A percentile compares a stretch with the other conserved stretches of the same genome.
Evolutionary conservation across 345 rosid species (phyloP).

Genomic region (Clausena lansium): DNA sequence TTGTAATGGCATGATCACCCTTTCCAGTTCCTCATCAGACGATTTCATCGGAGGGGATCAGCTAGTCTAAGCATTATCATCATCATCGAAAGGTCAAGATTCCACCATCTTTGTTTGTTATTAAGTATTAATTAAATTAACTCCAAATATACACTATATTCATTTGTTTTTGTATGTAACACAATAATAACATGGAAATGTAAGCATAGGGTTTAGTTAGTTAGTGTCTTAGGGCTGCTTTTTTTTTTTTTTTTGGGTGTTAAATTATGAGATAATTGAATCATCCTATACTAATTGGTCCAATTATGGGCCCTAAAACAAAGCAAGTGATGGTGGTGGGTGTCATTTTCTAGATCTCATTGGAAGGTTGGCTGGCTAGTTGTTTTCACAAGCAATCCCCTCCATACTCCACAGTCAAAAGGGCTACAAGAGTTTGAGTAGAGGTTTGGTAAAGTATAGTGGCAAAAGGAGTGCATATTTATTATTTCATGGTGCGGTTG

Average conservation of each 20-base stretch:
- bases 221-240: conserved; percentile 2
- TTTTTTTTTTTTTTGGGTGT: background rate
- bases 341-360: conserved; percentile 23
- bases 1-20: conserved; percentile 51
- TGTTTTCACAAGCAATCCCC: conserved; percentile 45
- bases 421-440: conserved; percentile 42
- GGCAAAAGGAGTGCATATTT: conserved; percentile 14
- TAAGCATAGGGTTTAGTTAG: conserved; percentile 5
- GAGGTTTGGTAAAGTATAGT: conserved; percentile 51
- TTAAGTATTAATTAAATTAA: background rate
- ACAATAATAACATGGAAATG: conserved; percentile 30
- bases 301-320: background rate
- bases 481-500: background rate
- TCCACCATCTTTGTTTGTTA: conserved; percentile 8
- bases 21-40: conserved; percentile 69
- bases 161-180: conserved; percentile 38
- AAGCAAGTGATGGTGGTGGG: conserved; percentile 14
- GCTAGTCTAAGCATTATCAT: conserved; percentile 23
- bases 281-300: background rate
- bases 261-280: background rate
- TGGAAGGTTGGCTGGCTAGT: conserved; percentile 27
- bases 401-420: conserved; percentile 26
- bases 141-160: conserved; percentile 9
- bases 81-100: background rate
- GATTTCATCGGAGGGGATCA: conserved; percentile 37